phyloP scores from a whole-genome alignment of 2,329 filamentous ascomycete genomes.

The Cercospora nicotianae region DNA sequence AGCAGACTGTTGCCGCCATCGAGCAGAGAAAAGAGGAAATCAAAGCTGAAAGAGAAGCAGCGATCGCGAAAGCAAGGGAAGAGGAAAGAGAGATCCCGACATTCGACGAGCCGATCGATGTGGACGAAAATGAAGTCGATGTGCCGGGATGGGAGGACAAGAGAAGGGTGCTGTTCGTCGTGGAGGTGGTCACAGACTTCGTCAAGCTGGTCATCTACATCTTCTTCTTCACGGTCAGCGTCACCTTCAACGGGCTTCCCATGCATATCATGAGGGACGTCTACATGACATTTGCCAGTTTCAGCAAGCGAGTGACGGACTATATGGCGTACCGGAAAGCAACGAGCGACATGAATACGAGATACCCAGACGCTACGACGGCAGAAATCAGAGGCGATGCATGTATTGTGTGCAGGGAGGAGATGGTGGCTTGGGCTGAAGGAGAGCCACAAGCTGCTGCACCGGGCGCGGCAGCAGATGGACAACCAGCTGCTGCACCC shows the following conservation, averaged over 20 bases:
- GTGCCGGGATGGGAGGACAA: constrained; percentile 96
- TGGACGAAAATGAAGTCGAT: constrained; percentile 92
- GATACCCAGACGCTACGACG: constrained; percentile 84
- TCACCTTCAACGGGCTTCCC: constrained; percentile 90
- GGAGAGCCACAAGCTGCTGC: constrained; percentile 34
- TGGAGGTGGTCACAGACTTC: constrained; percentile 80
- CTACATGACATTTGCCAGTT: constrained; percentile 89
- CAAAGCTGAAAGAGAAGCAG: constrained; percentile 53
- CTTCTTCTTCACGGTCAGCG: constrained; percentile 88
- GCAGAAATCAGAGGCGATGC: constrained; percentile 85
- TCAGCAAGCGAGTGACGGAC: constrained; percentile 84
- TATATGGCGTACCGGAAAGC: constrained; percentile 88
- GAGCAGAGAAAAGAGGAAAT: constrained; percentile 69
- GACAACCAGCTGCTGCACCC: constrained; percentile 1
- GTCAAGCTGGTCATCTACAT: constrained; percentile 87
- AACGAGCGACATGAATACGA: constrained; percentile 86
- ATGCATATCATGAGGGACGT: constrained; percentile 97
- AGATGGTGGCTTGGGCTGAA: constrained; percentile 77
- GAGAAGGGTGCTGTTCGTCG: constrained; percentile 83
- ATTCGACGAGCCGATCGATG: constrained; percentile 62
- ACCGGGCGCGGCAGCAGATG: constrained; percentile 20
- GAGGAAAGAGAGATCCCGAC: constrained; percentile 47
- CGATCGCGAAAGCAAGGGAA: constrained; percentile 36
- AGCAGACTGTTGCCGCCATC: constrained; percentile 70
- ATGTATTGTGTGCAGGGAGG: constrained; percentile 96